Conservation (phyloP, 768 basidiomycete genomes). For the Exsudoporus frostii region DNA sequence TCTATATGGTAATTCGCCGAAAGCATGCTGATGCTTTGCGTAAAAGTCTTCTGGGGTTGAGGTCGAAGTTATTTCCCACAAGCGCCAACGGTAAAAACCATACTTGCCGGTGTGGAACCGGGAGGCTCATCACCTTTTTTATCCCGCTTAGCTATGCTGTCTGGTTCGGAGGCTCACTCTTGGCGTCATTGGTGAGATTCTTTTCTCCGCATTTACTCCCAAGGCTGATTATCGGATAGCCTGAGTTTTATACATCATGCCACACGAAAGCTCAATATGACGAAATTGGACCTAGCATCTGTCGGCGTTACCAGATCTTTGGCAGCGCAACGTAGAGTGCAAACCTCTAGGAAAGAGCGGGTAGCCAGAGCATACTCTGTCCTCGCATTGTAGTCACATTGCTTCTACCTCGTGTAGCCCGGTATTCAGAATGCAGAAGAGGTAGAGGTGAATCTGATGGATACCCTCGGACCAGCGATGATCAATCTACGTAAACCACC, state of each 20-base stretch:
- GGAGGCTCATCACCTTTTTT: slow-evolving; percentile 7
- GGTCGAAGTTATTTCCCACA: slow-evolving; percentile 97
- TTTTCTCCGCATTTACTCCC: neutral
- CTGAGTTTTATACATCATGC: slow-evolving; percentile 93
- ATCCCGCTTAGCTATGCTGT: slow-evolving; percentile 69
- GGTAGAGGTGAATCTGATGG: neutral
- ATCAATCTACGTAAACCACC: neutral
- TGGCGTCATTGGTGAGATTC: slow-evolving; percentile 80
- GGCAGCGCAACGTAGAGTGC: slow-evolving; percentile 70
- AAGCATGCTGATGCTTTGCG: slow-evolving; percentile 1
- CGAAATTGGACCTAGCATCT: slow-evolving; percentile 89
- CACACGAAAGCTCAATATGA: slow-evolving; percentile 95
- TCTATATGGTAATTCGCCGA: neutral
- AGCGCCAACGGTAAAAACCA: slow-evolving; percentile 75
- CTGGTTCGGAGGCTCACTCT: slow-evolving; percentile 95
- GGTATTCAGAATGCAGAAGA: slow-evolving; percentile 6
- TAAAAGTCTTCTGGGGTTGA: slow-evolving; percentile 90
- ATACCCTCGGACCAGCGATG: neutral
- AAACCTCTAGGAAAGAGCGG: neutral
- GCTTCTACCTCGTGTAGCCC: neutral
- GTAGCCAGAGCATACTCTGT: neutral
- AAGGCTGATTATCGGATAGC: slow-evolving; percentile 42
- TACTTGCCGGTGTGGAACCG: neutral
- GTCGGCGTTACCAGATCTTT: slow-evolving; percentile 90
- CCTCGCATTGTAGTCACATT: neutral